Conservation (phyloP, 495 filamentous ascomycete species). For the Trichoderma orchidacearum region DNA sequence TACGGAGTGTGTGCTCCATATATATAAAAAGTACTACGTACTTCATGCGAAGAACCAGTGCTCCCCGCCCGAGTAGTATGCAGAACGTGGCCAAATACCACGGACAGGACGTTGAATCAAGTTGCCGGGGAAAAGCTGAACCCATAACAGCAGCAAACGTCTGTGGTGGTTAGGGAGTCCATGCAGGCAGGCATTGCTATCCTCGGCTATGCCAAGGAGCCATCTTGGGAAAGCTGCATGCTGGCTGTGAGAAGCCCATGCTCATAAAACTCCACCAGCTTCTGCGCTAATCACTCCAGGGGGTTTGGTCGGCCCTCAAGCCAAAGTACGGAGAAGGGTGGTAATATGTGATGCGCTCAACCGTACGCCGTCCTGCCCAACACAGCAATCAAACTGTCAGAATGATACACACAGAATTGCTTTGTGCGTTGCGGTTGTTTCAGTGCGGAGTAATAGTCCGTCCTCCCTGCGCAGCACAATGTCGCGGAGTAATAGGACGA, state of each 20-base stretch:
- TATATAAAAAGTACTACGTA: too few species aligned
- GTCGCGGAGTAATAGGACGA: not conserved
- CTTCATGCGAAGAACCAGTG: too few species aligned
- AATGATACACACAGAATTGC: not conserved
- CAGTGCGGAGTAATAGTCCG: too few species aligned
- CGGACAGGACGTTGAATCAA: too few species aligned
- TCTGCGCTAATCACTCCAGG: not conserved
- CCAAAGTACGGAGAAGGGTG: too few species aligned
- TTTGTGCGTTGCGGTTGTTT: too few species aligned
- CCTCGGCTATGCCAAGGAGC: not conserved
- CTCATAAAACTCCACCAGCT: not conserved
- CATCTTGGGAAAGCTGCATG: not conserved
- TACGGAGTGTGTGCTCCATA: too few species aligned
- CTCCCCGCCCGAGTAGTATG: not conserved
- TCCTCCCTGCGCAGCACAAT: not conserved
- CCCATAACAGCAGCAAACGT: not conserved
- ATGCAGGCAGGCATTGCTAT: not conserved
- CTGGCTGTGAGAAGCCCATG: not conserved
- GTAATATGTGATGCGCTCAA: too few species aligned
- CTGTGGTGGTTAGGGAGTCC: not conserved
- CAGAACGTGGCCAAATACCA: too few species aligned
- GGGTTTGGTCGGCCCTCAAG: not conserved
- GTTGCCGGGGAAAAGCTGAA: too few species aligned
- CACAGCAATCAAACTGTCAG: too few species aligned
- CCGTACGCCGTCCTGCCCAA: too few species aligned